A percentile compares a stretch with the other conserved stretches of the same genome.
Conservation (phyloP, 345 rosid species). For the Dovyalis caffra region DNA sequence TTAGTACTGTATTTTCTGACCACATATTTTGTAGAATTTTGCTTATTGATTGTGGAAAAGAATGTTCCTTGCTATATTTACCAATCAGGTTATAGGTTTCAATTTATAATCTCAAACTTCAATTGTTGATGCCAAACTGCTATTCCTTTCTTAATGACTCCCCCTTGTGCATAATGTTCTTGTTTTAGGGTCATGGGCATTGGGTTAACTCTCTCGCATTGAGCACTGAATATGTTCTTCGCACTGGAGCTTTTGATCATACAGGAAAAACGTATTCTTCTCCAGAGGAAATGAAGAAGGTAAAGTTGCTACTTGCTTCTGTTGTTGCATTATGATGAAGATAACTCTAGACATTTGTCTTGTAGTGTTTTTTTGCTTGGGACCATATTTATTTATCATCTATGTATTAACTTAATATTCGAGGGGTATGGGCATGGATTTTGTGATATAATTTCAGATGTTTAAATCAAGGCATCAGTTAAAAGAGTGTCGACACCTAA, state of each 20-base stretch:
- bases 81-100: not conserved
- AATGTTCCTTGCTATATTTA: too few relatives aligned
- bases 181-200: constrained; percentile 87
- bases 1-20: not conserved
- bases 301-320: constrained; percentile 15
- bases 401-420: not conserved
- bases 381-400: not conserved
- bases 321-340: not conserved
- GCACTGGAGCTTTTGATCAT: constrained; percentile 96
- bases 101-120: not conserved
- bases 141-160: not conserved
- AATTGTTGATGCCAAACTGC: not conserved
- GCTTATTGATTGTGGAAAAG: too few relatives aligned
- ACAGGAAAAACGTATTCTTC: constrained; percentile 72
- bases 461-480: not conserved
- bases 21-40: not conserved
- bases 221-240: constrained; percentile 92
- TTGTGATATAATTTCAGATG: not conserved
- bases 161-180: constrained; percentile 3
- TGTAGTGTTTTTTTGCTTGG: constrained; percentile 3
- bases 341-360: not conserved
- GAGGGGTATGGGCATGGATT: not conserved
- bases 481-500: not conserved
- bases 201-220: constrained; percentile 97
- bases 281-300: constrained; percentile 85